Base-by-base conservation (phyloP, 352 stramenopile species). In the Globisporangium cystogenes region DNA sequence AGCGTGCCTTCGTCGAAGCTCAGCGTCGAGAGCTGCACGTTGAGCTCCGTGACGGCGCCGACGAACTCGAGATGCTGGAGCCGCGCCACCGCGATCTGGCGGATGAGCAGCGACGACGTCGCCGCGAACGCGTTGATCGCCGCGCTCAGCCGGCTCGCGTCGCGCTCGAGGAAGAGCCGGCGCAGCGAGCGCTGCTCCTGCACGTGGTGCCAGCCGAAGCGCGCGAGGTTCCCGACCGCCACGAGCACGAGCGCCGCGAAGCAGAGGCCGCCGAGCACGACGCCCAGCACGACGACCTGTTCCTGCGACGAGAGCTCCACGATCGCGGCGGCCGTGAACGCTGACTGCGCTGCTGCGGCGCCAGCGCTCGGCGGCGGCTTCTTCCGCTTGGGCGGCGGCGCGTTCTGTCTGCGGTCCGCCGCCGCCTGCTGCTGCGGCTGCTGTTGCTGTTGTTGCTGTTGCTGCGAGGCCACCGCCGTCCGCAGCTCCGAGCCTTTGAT, bases 301-400 rank as follows among this genome's bases (percentile, higher is more conserved):
- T 90, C 79, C 54, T 86, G 66, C 8, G 63, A 61, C 42, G 74
- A 72, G 31, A 90, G 62, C 57, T 87, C 72, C 29, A 70, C 57
- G 46, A 74, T 79, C 21, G 64, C 60, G 14, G 60, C 52, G 66
- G 63, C 62, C 1, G 64, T 46, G 15, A 18, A 35, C 18, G 15
- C 20, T 6, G 24, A 21, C 16, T 26, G 5, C 29, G 29, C 21
- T 31, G 20, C 4, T 48, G 16, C 27, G n/a, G n/a, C 12, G 46
- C 26, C 33, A 36, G 48, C 45, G 47, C 10, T n/a, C n/a, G 4
- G 36, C 16, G 36, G 4, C 36, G 4, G 36, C n/a, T 0, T 26
- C n/a, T 7, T 24, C 5, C n/a, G 21, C 4, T 16, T 27, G 20
- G n/a, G 40, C 3, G n/a, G 18, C 33, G 14, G 14, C 3, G 33